Evolutionary conservation across 2,329 filamentous ascomycete species (phyloP).

Genomic region (Myriosclerotinia curreyana): DNA sequence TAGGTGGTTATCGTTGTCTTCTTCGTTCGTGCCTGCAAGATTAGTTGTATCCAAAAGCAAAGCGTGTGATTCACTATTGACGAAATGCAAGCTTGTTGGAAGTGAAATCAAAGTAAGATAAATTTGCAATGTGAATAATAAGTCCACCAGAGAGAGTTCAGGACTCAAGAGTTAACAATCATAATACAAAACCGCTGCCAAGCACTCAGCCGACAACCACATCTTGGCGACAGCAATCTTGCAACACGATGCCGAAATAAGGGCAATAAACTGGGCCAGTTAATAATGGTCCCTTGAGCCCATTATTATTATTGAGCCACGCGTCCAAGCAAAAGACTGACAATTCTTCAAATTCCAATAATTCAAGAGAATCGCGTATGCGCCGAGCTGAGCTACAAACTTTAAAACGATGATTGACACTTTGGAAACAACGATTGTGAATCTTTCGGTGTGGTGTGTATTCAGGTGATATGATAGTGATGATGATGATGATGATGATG

Average conservation of each 20-base stretch:
- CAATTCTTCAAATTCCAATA: neutral
- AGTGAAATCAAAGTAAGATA: neutral
- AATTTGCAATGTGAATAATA: conserved; percentile 4
- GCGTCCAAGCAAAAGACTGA: neutral
- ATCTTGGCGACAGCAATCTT: conserved; percentile 16
- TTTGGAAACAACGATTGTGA: neutral
- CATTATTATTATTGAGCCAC: no score
- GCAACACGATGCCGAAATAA: no score
- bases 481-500: no score
- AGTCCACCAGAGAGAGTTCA: neutral
- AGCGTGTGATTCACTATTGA: neutral
- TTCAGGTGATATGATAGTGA: neutral
- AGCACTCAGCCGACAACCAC: conserved; percentile 7
- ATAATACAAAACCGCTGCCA: conserved; percentile 19
- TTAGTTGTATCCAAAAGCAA: conserved; percentile 1
- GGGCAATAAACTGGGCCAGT: neutral
- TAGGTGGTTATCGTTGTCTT: neutral
- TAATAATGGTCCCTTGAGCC: neutral
- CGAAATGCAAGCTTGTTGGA: neutral
- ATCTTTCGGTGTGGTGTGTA: no score
- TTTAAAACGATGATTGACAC: neutral
- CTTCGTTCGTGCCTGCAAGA: conserved; percentile 13
- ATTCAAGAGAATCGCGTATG: conserved; percentile 2
- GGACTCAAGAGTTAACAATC: neutral
- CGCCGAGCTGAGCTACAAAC: conserved; percentile 1